Base-by-base conservation (phyloP, 768 basidiomycete species). In the Pleurotus eryngii region DNA sequence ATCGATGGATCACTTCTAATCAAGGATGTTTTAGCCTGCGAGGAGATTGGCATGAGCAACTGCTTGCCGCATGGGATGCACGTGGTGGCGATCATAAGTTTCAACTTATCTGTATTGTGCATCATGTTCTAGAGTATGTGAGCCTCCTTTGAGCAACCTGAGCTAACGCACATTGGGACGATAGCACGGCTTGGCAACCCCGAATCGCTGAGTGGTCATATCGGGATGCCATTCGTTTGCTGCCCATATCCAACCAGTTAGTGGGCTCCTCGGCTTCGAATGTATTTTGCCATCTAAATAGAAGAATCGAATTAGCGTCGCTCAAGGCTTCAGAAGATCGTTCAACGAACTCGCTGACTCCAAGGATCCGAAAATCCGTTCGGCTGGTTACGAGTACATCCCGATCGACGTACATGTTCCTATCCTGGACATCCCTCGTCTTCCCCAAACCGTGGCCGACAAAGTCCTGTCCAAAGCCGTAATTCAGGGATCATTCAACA, bases 21-120 rank as follows among this genome's bases (percentile, higher is more conserved):
- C 14, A n/a, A 17, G 15, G 14, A 42, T 20, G 39, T 27, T 17
- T 14, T 30, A 69, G 69, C 46, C 59, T 70, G 30, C 64, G 72
- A 26, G 55, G 55, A 12, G 58, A 67, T 15, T 61, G 68, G 67
- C 62, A 62, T 5, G 59, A 65, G 17, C 65, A 63, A 9, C 66
- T 76, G 18, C 55, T 72, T 18, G 61, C 63, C 14, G 70, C 68
- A 6, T 77, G 76, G 74, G 73, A 75, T 57, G 61, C 63, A n/a
- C 68, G 74, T 15, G 65, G 68, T 17, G 59, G 56, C 1, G 63
- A 61, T 15, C 69, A 71, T 55, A 78, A 77, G 59, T 78, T 78
- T 62, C 65, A 71, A 49, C 59, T 77, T 35, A 70, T 74, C n/a
- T 78, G 76, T 64, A 70, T 74, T 26, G 74, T 76, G 0, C 77